phyloP scores from a whole-genome alignment of 83 land plant species.

The Diphasiastrum complanatum region DNA sequence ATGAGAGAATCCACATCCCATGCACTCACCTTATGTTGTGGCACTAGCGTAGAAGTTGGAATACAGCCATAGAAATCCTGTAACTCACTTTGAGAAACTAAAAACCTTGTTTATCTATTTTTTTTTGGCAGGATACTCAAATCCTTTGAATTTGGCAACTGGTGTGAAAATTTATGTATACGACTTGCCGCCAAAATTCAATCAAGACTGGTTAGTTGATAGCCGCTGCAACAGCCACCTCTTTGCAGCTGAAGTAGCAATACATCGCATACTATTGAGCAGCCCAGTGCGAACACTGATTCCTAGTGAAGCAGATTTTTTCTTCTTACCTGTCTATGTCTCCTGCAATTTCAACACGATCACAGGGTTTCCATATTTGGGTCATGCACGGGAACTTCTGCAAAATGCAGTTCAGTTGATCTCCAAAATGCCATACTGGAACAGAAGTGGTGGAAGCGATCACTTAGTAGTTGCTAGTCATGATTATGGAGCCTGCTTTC shows the following conservation, averaged over 20 bases:
- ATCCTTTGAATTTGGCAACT: conserved; percentile 28
- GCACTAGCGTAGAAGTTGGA: too few species aligned
- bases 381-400: conserved; percentile 54
- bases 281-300: conserved; percentile 50
- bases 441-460: conserved; percentile 62
- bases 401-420: conserved; percentile 49
- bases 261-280: conserved; percentile 50
- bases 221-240: conserved; percentile 66
- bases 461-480: conserved; percentile 89
- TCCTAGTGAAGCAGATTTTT: conserved; percentile 76
- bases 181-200: conserved; percentile 72
- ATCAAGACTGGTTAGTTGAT: conserved; percentile 66
- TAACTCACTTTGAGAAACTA: too few species aligned
- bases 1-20: too few species aligned
- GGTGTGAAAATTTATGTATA: conserved; percentile 58
- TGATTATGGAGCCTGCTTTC: conserved; percentile 91
- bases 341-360: conserved; percentile 83
- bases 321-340: conserved; percentile 90
- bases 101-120: too few species aligned
- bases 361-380: conserved; percentile 77
- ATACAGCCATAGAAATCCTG: too few species aligned
- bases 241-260: conserved; percentile 91
- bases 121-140: too few species aligned
- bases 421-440: conserved; percentile 74
- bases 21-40: too few species aligned